Evolutionary conservation across 2,329 filamentous ascomycete genomes (phyloP), one percentile per base, ranked within the genome.

Genomic region (Chaetomium globosum): DNA sequence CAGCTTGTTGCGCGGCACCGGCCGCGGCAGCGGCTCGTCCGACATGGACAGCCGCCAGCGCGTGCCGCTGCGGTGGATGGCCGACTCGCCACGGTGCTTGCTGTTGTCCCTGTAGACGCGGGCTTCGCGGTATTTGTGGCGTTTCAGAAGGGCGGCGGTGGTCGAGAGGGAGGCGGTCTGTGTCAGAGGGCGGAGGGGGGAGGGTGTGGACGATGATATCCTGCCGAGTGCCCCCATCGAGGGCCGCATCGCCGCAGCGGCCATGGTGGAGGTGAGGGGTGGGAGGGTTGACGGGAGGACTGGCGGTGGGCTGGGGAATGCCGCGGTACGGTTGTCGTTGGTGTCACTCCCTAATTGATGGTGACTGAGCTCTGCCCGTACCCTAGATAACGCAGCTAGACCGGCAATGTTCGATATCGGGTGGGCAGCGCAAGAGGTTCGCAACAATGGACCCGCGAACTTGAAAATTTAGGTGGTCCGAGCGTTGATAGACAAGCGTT

Each of bases 21-120:
- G 93, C 74, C 85, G 83, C 0, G 94, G 94, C 63, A 97, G 80
- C 59, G 87, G 82, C 53, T 88, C 84, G 73, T 89, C 86, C 51
- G 86, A 88, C 66, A 95, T 88, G 21, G 89, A 90, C 62, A 96
- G 81, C n/a, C 84, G 86, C 75, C 90, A 87, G 60, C 88, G 86
- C 5, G 88, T 87, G 0, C 93, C 93, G 1, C 90, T 92, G 58
- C 89, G 84, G 70, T 91, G 88, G 64, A 96, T 83, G 28, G 88
- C 89, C 63, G 92, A 97, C 60, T 97, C 86, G 53, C 93, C 94
- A 67, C 95, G 90, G 67, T 86, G 80, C 70, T 85, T 88, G 81
- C 92, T 97, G 79, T 86, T 87, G 80, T 97, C 93, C 74, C 87
- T 86, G 67, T 80, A 83, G 74, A 79, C 80, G 46, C 72, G 71